Evolutionary conservation across 2,329 filamentous ascomycete species (phyloP).

Genomic region (Colletotrichum sp.): DNA sequence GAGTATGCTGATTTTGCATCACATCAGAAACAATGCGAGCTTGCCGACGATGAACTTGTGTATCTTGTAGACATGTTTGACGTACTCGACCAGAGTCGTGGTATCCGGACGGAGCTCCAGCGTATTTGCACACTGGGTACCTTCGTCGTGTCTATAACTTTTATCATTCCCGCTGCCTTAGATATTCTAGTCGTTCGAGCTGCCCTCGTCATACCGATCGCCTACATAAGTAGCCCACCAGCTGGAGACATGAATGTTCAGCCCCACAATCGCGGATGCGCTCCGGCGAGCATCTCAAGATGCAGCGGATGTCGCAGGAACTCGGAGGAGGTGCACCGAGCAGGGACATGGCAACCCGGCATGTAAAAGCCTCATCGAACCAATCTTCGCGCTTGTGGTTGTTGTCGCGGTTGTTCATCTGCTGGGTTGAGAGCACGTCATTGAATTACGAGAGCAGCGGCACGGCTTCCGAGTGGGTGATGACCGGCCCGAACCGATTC

Average conservation of each 20-base stretch:
- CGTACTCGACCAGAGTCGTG: too few species aligned
- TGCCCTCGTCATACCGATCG: not conserved
- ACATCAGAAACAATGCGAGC: not conserved
- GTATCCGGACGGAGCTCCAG: too few species aligned
- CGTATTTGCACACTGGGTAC: too few species aligned
- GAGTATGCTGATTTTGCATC: fast-evolving
- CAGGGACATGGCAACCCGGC: not conserved
- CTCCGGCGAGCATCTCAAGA: not conserved
- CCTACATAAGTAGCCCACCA: not conserved
- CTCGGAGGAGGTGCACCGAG: not conserved
- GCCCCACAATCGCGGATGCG: not conserved
- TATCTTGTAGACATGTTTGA: too few species aligned
- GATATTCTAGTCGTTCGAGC: too few species aligned
- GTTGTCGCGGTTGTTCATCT: not conserved
- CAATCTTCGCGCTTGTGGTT: not conserved
- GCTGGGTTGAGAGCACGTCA: not conserved
- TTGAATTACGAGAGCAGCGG: not conserved
- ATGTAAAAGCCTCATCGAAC: not conserved
- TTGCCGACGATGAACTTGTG: too few species aligned
- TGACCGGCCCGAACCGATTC: not conserved
- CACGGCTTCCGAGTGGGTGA: not conserved
- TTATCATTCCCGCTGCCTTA: too few species aligned
- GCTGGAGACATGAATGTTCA: not conserved
- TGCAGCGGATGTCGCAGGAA: not conserved
- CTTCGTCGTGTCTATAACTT: too few species aligned